These are phyloP conservation scores for Ceriops zippeliana DNA, from an alignment of 345 rosid species.

Conservation along the genomic window DNA sequence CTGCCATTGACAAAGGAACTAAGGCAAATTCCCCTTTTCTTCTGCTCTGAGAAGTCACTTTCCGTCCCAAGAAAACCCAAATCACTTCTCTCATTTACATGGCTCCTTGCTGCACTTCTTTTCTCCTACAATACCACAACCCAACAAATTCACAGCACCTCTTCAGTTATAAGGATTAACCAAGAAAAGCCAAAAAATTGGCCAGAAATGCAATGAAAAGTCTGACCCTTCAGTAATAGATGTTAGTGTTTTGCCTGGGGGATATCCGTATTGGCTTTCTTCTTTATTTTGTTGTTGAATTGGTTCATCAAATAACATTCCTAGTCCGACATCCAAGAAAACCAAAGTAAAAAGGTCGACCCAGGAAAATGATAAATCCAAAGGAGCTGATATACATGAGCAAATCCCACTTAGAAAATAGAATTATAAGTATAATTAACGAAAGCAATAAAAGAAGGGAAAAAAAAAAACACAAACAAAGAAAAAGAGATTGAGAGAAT, in stretches of 20 bases:
- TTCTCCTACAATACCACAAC: constrained; percentile 22
- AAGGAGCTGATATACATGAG: not conserved
- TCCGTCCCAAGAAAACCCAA: constrained; percentile 21
- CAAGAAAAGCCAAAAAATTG: not conserved
- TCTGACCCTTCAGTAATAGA: not conserved
- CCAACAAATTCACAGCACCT: not conserved
- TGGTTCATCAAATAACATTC: constrained; percentile 22
- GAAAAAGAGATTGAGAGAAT: not conserved
- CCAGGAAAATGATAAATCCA: not conserved
- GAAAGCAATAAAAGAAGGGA: not conserved
- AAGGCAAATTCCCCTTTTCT: constrained; percentile 65
- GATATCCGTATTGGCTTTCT: constrained; percentile 16
- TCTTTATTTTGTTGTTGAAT: constrained; percentile 28
- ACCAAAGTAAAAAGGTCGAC: not conserved
- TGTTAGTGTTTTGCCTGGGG: constrained; percentile 17
- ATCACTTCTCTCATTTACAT: constrained; percentile 17
- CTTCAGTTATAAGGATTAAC: not conserved
- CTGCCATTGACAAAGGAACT: constrained; percentile 54
- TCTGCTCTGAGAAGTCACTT: constrained; percentile 40
- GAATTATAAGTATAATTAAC: not conserved
- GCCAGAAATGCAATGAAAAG: not conserved
- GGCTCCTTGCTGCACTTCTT: constrained; percentile 9
- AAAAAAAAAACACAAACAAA: not conserved
- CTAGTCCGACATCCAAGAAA: constrained; percentile 15
- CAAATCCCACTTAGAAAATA: not conserved